Evolutionary conservation across 2,329 filamentous ascomycete genomes (phyloP), one percentile per base, ranked within the genome.

Genomic region (Diaporthe eres): DNA sequence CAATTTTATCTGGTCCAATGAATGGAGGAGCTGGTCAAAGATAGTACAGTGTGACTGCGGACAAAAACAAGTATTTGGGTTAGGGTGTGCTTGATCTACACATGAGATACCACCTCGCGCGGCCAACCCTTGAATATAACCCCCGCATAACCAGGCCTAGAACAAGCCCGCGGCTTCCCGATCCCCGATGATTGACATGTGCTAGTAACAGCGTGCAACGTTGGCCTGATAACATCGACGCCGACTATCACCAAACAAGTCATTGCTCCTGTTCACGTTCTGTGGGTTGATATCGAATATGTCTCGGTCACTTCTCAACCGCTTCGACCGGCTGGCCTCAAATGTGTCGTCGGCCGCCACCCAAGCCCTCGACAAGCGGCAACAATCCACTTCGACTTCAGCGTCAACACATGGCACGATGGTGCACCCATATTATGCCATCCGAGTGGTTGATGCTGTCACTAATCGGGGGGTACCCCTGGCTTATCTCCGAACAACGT

Each of bases 401-500:
- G 42, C 55, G 28, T 28, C 44, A 15, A 6, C 49, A 8, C 34
- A 55, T 39, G 13, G 47, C 55, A 25, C 61, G 31, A 55, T 73
- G 71, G 53, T 72, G 13, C 28, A 74, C 61, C 15, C 53, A 44
- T 75, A 74, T 42, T 77, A 70, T 39, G 63, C 75, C 4, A 75
- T 77, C 25, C 73, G 63, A 6, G 70, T 77, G 13, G 51, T 77
- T 42, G 76, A 77, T 49, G 70, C 57, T 12, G 25, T 57, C 19
- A 77, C 74, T 2, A 34, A 39, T 22, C 76, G 74, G 28, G 76
- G 76, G 7, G 7, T 77, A 22, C 76, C 76, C 4, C 70, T 77
- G 39, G 76, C 74, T 1, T 75, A 74, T 22, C 74, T 77, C 53
- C 39, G 71, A 1, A 77, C 74, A 51, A 77, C 74, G 6, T 77